Conservation (phyloP, 139 green algal genomes). For the Bryopsis sp. region DNA sequence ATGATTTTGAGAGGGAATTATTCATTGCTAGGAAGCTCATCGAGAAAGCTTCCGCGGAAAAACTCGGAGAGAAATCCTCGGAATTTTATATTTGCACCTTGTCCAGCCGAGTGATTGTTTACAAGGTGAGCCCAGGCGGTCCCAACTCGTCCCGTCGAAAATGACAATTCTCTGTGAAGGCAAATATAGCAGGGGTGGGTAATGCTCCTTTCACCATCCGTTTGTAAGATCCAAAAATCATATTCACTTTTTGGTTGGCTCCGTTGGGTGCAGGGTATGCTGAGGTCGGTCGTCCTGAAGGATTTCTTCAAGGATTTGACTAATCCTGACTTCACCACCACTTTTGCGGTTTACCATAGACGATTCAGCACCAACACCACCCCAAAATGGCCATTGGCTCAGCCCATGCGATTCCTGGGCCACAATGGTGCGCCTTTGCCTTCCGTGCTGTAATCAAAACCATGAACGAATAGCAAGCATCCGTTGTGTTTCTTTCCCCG, state of each 20-base stretch:
- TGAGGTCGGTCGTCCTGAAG: constrained; percentile 69
- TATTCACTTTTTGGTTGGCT: no score
- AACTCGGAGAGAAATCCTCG: constrained; percentile 35
- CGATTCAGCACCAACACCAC: constrained; percentile 99
- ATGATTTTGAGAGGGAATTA: constrained; percentile 90
- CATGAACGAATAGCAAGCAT: no score
- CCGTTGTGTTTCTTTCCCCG: no score
- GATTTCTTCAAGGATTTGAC: constrained; percentile 88
- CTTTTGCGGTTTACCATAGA: constrained; percentile 97
- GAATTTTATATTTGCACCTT: constrained; percentile 91
- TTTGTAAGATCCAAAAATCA: no score
- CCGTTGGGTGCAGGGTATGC: constrained; percentile 81
- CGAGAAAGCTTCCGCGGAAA: constrained; percentile 61
- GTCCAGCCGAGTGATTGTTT: constrained; percentile 85
- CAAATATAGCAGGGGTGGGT: no score
- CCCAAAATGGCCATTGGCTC: constrained; percentile 95
- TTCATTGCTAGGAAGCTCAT: constrained; percentile 89
- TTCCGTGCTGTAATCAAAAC: no score
- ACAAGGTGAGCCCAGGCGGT: constrained; percentile 92
- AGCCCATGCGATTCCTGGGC: constrained; percentile 97
- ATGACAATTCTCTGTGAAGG: neutral
- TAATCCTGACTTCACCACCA: constrained; percentile 66
- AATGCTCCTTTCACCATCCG: no score
- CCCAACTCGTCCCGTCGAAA: constrained; percentile 9
- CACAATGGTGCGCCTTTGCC: constrained; percentile 79